Evolutionary conservation across 495 filamentous ascomycete species (phyloP), one percentile per base, ranked within the genome.

Genomic region (Aspergillus funiculosus): DNA sequence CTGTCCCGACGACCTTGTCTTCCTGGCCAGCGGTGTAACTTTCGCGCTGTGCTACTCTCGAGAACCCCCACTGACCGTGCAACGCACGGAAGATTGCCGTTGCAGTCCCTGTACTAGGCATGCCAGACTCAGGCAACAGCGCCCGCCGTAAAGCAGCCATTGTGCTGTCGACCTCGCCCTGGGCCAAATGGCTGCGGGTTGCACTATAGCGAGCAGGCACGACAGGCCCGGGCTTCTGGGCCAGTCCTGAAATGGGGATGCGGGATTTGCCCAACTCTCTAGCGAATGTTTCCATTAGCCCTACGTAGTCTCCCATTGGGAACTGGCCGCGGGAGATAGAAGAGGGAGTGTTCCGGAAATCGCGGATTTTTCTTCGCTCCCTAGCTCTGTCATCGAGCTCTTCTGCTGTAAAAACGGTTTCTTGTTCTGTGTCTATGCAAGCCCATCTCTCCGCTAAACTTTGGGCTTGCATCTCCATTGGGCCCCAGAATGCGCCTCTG

Each of bases 401-500:
- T 26, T 50, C 30, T 18, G 39, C 14, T 7, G 27, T 26, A 5
- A 31, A 7, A 6, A 32, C 5, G 2, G 6, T 30, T 15, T 39
- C 20, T 26, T 50, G 37, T 11, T 24, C 21, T 6, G 21, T 0
- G 0, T 34, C 46, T 9, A 15, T 22, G 38, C 34, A 53, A 1
- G 40, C 14, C 71, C 78, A 80, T 11, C 56, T 39, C 4, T 58
- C 44, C 0, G 73, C 74, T 2, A 92, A 56, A 45, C 81, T 79
- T 10, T 81, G 77, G 0, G 87, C 85, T 62, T 94, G 89, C 78
- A 89, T 81, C 56, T 95, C 89, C 74, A 91, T 85, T 1, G 86
- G 76, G 0, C 83, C 85, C 84, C 87, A 95, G 62, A 85, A 94
- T 0, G 89, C 86, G 1, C 86, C 84, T 26, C 86, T 77, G 59